A percentile compares a stretch with the other conserved stretches of the same genome.
Evolutionary conservation across 2,329 filamentous ascomycete genomes (phyloP).

Genomic region (Talaromyces atroroseus): DNA sequence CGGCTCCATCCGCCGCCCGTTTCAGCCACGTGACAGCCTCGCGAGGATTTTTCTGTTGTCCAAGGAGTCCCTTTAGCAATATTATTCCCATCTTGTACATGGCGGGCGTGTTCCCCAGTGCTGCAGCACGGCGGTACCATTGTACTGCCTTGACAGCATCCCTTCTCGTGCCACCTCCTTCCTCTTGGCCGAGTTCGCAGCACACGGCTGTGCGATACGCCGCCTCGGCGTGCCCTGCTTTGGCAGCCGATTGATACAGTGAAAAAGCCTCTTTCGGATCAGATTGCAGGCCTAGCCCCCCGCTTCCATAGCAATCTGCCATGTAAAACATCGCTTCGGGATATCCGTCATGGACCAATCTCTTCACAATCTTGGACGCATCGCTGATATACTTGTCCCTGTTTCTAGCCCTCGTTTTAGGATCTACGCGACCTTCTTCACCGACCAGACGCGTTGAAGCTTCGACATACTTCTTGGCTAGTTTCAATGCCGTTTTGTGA

Average conservation of each 20-base stretch:
- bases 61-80: conserved; percentile 84
- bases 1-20: conserved; percentile 80
- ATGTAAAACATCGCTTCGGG: conserved; percentile 88
- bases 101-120: conserved; percentile 81
- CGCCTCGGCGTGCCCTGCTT: conserved; percentile 75
- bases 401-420: conserved; percentile 55
- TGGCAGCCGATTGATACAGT: conserved; percentile 89
- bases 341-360: conserved; percentile 67
- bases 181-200: conserved; percentile 92
- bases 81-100: conserved; percentile 99
- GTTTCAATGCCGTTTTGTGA: conserved; percentile 61
- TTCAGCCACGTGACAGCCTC: conserved; percentile 92
- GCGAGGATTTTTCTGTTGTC: conserved; percentile 71
- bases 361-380: conserved; percentile 87
- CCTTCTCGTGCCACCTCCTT: conserved; percentile 84
- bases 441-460: conserved; percentile 75
- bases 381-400: conserved; percentile 81
- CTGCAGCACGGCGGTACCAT: conserved; percentile 93
- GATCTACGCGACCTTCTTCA: conserved; percentile 66
- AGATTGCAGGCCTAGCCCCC: conserved; percentile 68
- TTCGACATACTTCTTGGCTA: conserved; percentile 82
- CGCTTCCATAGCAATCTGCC: conserved; percentile 82
- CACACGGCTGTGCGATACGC: conserved; percentile 95
- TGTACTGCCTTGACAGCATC: conserved; percentile 93
- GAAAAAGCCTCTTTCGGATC: conserved; percentile 91